Percentiles rank a stretch among this genome's conserved stretches.
Conservation (phyloP, 2,329 filamentous ascomycete genomes). For the Ceratocystis cacaofunesta region DNA sequence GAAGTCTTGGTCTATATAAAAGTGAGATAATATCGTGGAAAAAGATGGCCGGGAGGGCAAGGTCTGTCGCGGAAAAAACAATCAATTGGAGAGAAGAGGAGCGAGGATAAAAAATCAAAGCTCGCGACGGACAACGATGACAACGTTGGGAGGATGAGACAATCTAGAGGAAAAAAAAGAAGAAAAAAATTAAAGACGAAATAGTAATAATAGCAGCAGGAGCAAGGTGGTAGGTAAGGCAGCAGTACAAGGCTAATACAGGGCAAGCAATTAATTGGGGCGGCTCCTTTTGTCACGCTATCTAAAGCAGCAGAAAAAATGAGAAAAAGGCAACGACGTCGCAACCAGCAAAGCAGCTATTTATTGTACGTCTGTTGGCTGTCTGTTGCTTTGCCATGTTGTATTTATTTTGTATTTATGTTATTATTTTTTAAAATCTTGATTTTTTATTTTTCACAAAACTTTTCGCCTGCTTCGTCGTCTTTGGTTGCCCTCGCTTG, state of each 20-base stretch:
- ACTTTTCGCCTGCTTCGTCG: neutral
- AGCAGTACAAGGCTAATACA: neutral
- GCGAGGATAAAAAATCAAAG: slow-evolving; percentile 8
- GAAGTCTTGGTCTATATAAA: neutral
- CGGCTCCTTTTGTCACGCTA: no score
- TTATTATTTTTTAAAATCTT: no score
- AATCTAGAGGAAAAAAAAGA: neutral
- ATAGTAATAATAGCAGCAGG: neutral
- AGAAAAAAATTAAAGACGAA: neutral
- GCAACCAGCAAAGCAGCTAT: neutral
- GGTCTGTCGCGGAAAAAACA: slow-evolving; percentile 4
- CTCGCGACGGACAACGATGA: neutral
- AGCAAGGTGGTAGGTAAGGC: neutral
- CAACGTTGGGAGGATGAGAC: slow-evolving; percentile 5
- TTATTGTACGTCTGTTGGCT: neutral
- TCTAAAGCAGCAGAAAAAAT: neutral
- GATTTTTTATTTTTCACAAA: no score
- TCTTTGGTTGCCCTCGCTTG: neutral
- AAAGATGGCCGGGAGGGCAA: slow-evolving; percentile 3
- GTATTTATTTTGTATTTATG: no score
- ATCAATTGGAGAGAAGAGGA: slow-evolving; percentile 4
- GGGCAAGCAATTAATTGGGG: neutral
- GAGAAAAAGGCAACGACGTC: neutral
- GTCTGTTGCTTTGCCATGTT: neutral
- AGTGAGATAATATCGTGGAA: slow-evolving; percentile 1